Evolutionary conservation across 768 basidiomycete species (phyloP).

Genomic region (Podaxis pistillaris): DNA sequence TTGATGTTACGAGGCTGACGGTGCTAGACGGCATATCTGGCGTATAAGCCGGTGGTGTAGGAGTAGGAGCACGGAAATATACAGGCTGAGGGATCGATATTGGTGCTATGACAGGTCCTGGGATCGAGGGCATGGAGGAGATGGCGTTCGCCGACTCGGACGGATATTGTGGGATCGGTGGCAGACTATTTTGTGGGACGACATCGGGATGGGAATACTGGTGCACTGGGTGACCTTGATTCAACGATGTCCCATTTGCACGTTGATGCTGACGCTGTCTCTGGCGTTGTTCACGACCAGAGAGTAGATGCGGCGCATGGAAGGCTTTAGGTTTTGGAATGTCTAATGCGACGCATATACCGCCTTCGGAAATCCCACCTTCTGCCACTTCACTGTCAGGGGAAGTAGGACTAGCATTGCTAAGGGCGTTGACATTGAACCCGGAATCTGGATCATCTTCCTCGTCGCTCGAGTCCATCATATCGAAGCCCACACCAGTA

Average conservation of each 20-base stretch:
- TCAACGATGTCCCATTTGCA: not conserved
- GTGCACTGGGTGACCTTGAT: conserved; percentile 8
- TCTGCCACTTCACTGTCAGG: not conserved
- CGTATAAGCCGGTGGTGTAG: not conserved
- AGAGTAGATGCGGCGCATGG: not conserved
- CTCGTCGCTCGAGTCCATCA: conserved; percentile 14
- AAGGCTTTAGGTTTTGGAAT: conserved; percentile 7
- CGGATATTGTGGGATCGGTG: conserved; percentile 1
- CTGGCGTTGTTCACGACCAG: not conserved
- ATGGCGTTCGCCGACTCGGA: not conserved
- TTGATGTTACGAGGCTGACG: not conserved
- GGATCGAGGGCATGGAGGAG: not conserved
- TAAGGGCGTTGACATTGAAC: not conserved
- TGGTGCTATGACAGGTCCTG: not conserved
- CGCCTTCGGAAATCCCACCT: conserved; percentile 4
- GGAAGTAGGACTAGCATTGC: not conserved
- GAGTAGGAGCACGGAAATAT: not conserved
- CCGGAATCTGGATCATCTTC: not conserved
- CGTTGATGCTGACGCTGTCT: conserved; percentile 4
- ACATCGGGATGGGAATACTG: conserved; percentile 1
- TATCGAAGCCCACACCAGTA: conserved; percentile 10
- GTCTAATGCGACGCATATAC: conserved; percentile 10
- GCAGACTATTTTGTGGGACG: conserved; percentile 2
- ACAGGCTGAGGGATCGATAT: conserved; percentile 4
- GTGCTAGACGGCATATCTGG: not conserved